A percentile compares a stretch with the other conserved stretches of the same genome.
phyloP scores from a whole-genome alignment of 768 basidiomycete genomes.

The Leccinum ochraceum region DNA sequence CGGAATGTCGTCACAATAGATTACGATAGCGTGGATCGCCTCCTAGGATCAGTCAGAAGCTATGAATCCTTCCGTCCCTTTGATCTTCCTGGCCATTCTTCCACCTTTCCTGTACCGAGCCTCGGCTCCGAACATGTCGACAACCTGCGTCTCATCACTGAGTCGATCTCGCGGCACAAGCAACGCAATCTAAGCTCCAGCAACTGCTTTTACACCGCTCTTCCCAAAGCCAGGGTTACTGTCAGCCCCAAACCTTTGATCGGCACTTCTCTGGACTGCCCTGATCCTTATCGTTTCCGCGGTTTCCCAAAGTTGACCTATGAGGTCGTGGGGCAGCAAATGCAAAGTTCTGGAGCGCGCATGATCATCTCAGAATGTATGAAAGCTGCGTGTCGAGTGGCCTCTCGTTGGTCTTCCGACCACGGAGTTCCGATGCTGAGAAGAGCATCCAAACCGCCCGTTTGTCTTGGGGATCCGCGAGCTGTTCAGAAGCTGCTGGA shows the following conservation, averaged over 20 bases:
- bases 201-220: conserved; percentile 28
- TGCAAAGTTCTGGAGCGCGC: conserved; percentile 44
- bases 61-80: conserved; percentile 25
- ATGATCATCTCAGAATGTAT: conserved; percentile 75
- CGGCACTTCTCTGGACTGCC: conserved; percentile 31
- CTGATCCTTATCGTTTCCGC: conserved; percentile 34
- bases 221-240: conserved; percentile 30
- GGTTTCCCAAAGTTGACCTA: conserved; percentile 59
- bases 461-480: conserved; percentile 31
- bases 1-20: conserved; percentile 62
- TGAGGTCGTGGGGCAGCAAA: conserved; percentile 33
- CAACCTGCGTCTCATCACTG: conserved; percentile 34
- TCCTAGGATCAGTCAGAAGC: conserved; percentile 36
- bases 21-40: conserved; percentile 68
- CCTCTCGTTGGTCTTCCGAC: conserved; percentile 70
- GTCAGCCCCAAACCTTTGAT: conserved; percentile 32
- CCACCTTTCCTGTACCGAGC: neutral
- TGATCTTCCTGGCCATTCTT: conserved; percentile 4
- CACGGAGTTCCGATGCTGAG: conserved; percentile 63
- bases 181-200: conserved; percentile 21
- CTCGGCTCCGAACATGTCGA: conserved; percentile 24
- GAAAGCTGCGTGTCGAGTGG: conserved; percentile 75
- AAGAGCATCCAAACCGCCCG: conserved; percentile 42
- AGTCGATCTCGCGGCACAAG: conserved; percentile 29
- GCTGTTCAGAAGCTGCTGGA: conserved; percentile 48